Evolutionary conservation across 371 early-diverging fungal species (phyloP).

Genomic region (Basidiobolus heterosporus): DNA sequence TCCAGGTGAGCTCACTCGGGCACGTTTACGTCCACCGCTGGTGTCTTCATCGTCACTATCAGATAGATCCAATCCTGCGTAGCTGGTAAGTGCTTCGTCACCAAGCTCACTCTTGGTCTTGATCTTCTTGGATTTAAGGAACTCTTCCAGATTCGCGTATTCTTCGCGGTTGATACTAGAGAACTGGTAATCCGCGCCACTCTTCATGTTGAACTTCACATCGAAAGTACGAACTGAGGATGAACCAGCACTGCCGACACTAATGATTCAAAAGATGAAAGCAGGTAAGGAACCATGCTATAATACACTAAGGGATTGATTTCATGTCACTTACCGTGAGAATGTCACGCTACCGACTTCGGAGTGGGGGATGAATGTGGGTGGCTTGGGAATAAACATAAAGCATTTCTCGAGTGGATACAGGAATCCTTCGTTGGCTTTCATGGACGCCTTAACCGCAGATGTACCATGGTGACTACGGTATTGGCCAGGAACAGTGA

Average conservation of each 20-base stretch:
- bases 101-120: constrained; percentile 45
- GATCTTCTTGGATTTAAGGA: constrained; percentile 64
- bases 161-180: constrained; percentile 81
- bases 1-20: background rate
- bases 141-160: constrained; percentile 61
- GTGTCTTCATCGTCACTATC: constrained; percentile 8
- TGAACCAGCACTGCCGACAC: constrained; percentile 50
- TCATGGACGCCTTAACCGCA: constrained; percentile 90
- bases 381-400: constrained; percentile 91
- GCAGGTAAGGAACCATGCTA: too few relatives aligned
- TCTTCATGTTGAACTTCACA: constrained; percentile 72
- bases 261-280: too few relatives aligned
- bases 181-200: constrained; percentile 66
- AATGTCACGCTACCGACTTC: constrained; percentile 87
- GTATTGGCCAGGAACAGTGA: constrained; percentile 56
- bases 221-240: constrained; percentile 73
- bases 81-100: constrained; percentile 28
- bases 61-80: constrained; percentile 4
- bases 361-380: constrained; percentile 67
- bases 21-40: background rate
- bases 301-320: too few relatives aligned
- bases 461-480: constrained; percentile 53
- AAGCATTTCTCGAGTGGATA: constrained; percentile 89
- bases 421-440: constrained; percentile 94
- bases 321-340: constrained; percentile 18